A percentile compares a stretch with the other conserved stretches of the same genome.
phyloP scores from a whole-genome alignment of 2,329 filamentous ascomycete genomes.

The Fusarium pilosicola region DNA sequence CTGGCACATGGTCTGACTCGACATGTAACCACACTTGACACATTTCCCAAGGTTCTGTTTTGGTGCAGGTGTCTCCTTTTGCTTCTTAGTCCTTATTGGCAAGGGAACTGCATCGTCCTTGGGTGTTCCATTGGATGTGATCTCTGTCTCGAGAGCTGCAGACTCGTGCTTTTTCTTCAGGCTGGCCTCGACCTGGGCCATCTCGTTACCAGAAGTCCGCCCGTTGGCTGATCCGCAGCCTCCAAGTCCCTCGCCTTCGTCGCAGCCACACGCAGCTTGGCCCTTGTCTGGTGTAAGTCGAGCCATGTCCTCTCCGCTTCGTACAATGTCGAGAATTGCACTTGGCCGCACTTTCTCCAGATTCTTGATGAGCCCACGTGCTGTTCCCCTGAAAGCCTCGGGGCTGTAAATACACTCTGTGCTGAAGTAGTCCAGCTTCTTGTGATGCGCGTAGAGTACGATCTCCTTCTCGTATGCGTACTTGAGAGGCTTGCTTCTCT shows the following conservation, averaged over 20 bases:
- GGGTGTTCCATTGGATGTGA: slow-evolving; percentile 39
- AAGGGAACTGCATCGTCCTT: slow-evolving; percentile 48
- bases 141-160: slow-evolving; percentile 47
- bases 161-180: slow-evolving; percentile 37
- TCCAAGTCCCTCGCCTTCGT: slow-evolving; percentile 58
- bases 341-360: slow-evolving; percentile 92
- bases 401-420: slow-evolving; percentile 99
- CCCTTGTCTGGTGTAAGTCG: slow-evolving; percentile 64
- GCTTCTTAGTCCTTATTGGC: slow-evolving; percentile 46
- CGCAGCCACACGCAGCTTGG: slow-evolving; percentile 50
- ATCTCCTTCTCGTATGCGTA: slow-evolving; percentile 99
- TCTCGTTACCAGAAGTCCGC: slow-evolving; percentile 75
- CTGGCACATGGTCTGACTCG: slow-evolving; percentile 93
- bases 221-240: slow-evolving; percentile 78
- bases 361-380: slow-evolving; percentile 92
- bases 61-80: slow-evolving; percentile 48
- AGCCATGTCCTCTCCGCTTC: slow-evolving; percentile 96
- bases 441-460: slow-evolving; percentile 96
- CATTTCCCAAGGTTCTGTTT: slow-evolving; percentile 85
- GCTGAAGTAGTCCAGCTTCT: slow-evolving; percentile 96
- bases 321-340: slow-evolving; percentile 92
- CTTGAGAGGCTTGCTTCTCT: slow-evolving; percentile 95
- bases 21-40: slow-evolving; percentile 91
- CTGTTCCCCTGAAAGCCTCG: slow-evolving; percentile 94
- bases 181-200: slow-evolving; percentile 80